phyloP scores from a whole-genome alignment of 768 basidiomycete species.

The Vararia minispora region DNA sequence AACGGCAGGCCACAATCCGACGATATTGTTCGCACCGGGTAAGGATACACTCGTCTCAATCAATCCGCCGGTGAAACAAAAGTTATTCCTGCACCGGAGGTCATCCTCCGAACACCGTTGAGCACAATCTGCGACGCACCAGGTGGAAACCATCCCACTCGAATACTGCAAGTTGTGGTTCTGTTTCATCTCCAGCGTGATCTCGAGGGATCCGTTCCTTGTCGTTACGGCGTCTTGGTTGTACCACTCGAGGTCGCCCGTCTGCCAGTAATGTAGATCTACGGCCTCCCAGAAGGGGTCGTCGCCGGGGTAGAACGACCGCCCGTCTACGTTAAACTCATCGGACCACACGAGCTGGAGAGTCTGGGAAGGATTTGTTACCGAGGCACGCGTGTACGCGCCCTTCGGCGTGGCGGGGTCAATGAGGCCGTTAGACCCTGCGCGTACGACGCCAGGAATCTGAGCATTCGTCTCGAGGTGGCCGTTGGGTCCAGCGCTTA shows the following conservation, averaged over 20 bases:
- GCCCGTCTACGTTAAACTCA: slow-evolving; percentile 74
- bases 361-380: slow-evolving; percentile 46
- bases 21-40: slow-evolving; percentile 55
- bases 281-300: slow-evolving; percentile 45
- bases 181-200: slow-evolving; percentile 43
- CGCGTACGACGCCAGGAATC: slow-evolving; percentile 41
- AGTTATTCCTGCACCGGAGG: slow-evolving; percentile 77
- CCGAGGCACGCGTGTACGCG: slow-evolving; percentile 41
- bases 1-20: slow-evolving; percentile 66
- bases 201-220: slow-evolving; percentile 27
- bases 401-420: slow-evolving; percentile 48
- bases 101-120: too few relatives aligned
- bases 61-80: slow-evolving; percentile 88
- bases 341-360: slow-evolving; percentile 78
- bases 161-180: slow-evolving; percentile 58
- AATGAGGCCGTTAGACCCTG: slow-evolving; percentile 31
- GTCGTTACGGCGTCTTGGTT: slow-evolving; percentile 56
- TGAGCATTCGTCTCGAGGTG: slow-evolving; percentile 62
- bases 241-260: slow-evolving; percentile 70
- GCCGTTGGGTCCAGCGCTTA: too few relatives aligned
- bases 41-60: slow-evolving; percentile 58
- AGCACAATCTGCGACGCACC: slow-evolving; percentile 27
- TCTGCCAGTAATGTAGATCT: slow-evolving; percentile 32
- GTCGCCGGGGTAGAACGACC: slow-evolving; percentile 75
- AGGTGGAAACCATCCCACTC: slow-evolving; percentile 12